Conservation (phyloP, 345 rosid genomes). For the Citrus inodora region DNA sequence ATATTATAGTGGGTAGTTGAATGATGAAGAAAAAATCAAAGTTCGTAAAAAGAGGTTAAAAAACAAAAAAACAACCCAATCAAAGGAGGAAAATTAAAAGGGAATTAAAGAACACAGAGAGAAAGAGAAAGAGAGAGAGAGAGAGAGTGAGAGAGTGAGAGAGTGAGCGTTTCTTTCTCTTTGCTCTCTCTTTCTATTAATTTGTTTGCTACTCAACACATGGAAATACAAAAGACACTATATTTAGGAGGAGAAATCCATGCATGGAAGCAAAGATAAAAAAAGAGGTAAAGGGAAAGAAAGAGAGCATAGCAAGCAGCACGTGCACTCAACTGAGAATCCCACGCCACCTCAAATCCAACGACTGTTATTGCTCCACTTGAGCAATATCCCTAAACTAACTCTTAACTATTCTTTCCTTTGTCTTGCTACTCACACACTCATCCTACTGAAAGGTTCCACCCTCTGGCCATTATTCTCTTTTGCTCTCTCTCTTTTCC, state of each 20-base stretch:
- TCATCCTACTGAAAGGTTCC: neutral
- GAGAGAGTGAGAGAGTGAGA: neutral
- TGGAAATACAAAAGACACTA: conserved; percentile 4
- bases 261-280: conserved; percentile 61
- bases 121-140: neutral
- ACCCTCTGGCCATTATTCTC: neutral
- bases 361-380: conserved; percentile 28
- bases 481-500: neutral
- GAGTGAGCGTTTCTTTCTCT: conserved; percentile 17
- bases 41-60: conserved; percentile 18
- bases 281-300: conserved; percentile 23
- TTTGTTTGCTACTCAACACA: neutral
- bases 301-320: conserved; percentile 24
- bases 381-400: conserved; percentile 16
- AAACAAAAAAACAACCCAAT: conserved; percentile 9
- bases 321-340: conserved; percentile 51
- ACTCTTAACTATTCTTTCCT: conserved; percentile 42
- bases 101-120: neutral
- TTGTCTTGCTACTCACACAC: conserved; percentile 30
- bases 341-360: conserved; percentile 32
- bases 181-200: neutral
- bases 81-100: conserved; percentile 8
- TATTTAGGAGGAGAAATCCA: conserved; percentile 61
- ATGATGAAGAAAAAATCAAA: conserved; percentile 22
- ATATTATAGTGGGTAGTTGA: conserved; percentile 22